Evolutionary conservation across 257 asterid species (phyloP), one percentile per base, ranked within the genome.

Genomic region (Scutellaria baicalensis): DNA sequence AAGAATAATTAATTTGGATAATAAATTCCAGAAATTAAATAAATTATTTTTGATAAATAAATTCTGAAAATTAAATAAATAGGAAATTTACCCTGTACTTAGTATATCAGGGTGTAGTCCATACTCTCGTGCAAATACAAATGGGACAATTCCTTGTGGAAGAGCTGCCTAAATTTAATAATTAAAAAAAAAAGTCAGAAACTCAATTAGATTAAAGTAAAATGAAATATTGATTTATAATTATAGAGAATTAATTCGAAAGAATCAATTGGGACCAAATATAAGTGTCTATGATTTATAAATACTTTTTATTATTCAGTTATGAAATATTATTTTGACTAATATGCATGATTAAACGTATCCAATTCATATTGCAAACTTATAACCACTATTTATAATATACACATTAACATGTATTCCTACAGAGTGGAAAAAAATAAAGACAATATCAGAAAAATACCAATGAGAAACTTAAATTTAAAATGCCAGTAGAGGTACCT

Each of bases 121-220:
- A 68, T 88, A 88, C 33, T 88, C 95, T 75, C 86, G 59, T 9
- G 94, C 94, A 69, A 85, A 85, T 35, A 87, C 91, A 78, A 87
- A 85, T 68, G 94, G 95, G n/a, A 84, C 92, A 9, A 88, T 82
- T 40, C 90, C 86, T 70, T 85, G 95, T 5, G 92, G 92, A 65
- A 88, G 85, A 71, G 90, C 95, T 23, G 95, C 89, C 95, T 87
- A 68, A 14, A 80, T 18, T 68, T 13, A 17, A 44, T 0, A 5
- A 20, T 2, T 64, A 64, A 23, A 36, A 7, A 11, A 38, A 40
- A 66, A n/a, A n/a, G n/a, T 14, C 31, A 12, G 8, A 49, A 54
- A 8, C 12, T 9, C 18, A 51, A 18, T 51, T 2, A 18, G 8
- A 47, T 47, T 3, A 9, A 12, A 14, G 14, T n/a, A 47, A 47